A percentile compares a stretch with the other conserved stretches of the same genome.
phyloP scores from a whole-genome alignment of 306 rosid species.

The Quercus ilex region DNA sequence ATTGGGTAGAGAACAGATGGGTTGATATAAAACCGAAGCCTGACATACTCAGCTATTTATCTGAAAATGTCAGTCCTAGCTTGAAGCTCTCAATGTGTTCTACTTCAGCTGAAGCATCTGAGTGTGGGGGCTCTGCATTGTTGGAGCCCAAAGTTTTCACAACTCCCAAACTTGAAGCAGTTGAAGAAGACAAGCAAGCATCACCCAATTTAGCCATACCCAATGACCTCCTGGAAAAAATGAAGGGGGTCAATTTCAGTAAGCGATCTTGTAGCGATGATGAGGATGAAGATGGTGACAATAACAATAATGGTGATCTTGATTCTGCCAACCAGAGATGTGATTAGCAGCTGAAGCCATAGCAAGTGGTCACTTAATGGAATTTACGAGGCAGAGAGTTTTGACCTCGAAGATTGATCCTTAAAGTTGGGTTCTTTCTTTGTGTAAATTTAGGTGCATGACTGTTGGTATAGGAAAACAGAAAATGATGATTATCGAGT shows the following conservation, averaged over 20 bases:
- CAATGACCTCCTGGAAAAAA: constrained; percentile 24
- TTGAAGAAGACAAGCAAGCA: constrained; percentile 32
- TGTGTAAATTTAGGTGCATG: constrained; percentile 29
- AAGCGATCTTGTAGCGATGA: constrained; percentile 32
- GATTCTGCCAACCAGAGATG: constrained; percentile 32
- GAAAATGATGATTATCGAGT: constrained; percentile 15
- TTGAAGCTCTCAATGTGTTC: constrained; percentile 19
- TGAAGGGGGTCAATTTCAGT: constrained; percentile 20
- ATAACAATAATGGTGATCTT: constrained; percentile 24
- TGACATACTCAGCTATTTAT: constrained; percentile 40
- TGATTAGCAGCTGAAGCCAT: constrained; percentile 31
- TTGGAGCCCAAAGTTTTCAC: constrained; percentile 21
- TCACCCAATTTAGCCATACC: constrained; percentile 25
- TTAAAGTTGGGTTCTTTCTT: constrained; percentile 30
- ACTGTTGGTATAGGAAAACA: constrained; percentile 27
- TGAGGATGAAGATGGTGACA: constrained; percentile 26
- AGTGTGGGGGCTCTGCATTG: constrained; percentile 20
- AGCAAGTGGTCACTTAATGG: constrained; percentile 22
- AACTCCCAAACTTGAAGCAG: constrained; percentile 28
- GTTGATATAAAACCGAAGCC: constrained; percentile 48
- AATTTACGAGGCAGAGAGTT: constrained; percentile 14
- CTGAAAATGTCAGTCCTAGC: constrained; percentile 31
- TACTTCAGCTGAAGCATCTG: constrained; percentile 23
- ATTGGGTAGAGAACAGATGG: constrained; percentile 68
- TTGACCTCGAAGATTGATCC: constrained; percentile 25